phyloP scores from a whole-genome alignment of 139 green algal species.

The Chlamydomonas sp. region DNA sequence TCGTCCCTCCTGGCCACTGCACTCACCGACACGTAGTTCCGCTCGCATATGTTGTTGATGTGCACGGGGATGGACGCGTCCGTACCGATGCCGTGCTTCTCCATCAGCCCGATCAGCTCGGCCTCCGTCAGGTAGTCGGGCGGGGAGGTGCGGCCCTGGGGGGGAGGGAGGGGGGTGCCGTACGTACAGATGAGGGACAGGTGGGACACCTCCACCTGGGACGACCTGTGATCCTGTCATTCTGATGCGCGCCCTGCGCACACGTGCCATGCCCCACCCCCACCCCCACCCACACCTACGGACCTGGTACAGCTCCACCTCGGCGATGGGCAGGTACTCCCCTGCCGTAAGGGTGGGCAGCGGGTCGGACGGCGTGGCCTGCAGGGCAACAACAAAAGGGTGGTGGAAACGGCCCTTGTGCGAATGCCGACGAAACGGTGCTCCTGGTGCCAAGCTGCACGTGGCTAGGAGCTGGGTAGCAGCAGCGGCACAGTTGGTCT shows the following conservation, averaged over 20 bases:
- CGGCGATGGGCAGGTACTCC: conserved; percentile 62
- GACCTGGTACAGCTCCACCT: conserved; percentile 70
- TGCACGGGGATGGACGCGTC: conserved; percentile 71
- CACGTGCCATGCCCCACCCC: neutral
- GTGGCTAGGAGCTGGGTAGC: too few species aligned
- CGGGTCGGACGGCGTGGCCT: conserved; percentile 64
- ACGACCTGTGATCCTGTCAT: too few species aligned
- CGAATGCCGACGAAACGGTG: too few species aligned
- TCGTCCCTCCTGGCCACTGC: neutral
- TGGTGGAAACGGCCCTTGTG: too few species aligned
- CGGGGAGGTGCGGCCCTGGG: conserved; percentile 71
- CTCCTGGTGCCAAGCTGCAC: too few species aligned
- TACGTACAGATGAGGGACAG: neutral
- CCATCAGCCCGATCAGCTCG: conserved; percentile 90
- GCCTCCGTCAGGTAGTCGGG: conserved; percentile 88
- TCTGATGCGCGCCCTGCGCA: too few species aligned
- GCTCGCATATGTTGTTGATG: conserved; percentile 91
- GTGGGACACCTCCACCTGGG: too few species aligned
- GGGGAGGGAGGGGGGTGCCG: neutral
- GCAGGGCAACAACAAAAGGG: neutral
- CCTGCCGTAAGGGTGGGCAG: conserved; percentile 73
- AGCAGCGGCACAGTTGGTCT: too few species aligned
- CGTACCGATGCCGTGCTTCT: conserved; percentile 89
- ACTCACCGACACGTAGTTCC: conserved; percentile 75
- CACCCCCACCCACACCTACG: neutral